phyloP scores from a whole-genome alignment of 352 stramenopile genomes.

The Globisporangium polare region DNA sequence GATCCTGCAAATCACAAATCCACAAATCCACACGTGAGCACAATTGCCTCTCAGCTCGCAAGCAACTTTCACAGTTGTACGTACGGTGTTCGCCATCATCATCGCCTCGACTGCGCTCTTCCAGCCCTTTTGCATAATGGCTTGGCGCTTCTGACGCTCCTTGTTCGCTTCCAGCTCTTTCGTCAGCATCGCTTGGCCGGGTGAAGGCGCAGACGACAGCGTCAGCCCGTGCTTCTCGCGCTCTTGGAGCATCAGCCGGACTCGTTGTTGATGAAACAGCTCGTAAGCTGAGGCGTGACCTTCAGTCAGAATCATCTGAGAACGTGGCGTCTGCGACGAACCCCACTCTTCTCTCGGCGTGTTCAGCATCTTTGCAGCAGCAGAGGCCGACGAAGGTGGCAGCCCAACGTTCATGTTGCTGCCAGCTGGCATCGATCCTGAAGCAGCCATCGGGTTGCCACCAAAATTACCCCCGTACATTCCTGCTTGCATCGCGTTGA shows the following conservation, averaged over 20 bases:
- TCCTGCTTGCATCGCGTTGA: slow-evolving; percentile 21
- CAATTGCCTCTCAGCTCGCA: background rate
- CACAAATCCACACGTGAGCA: background rate
- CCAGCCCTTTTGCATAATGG: slow-evolving; percentile 88
- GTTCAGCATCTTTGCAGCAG: slow-evolving; percentile 44
- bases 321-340: slow-evolving; percentile 79
- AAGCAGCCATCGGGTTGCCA: slow-evolving; percentile 7
- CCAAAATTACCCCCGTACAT: slow-evolving; percentile 19
- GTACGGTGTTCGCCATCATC: slow-evolving; percentile 72
- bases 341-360: slow-evolving; percentile 85
- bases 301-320: slow-evolving; percentile 79
- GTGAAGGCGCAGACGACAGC: slow-evolving; percentile 71
- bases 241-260: slow-evolving; percentile 83
- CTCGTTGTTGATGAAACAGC: slow-evolving; percentile 81
- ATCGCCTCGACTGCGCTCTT: slow-evolving; percentile 83
- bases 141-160: slow-evolving; percentile 81
- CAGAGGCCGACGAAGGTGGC: slow-evolving; percentile 33
- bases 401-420: slow-evolving; percentile 25
- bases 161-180: slow-evolving; percentile 88
- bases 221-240: slow-evolving; percentile 77
- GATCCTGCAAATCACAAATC: slow-evolving; percentile 26
- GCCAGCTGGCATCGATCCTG: background rate
- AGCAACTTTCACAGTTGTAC: slow-evolving; percentile 12
- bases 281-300: slow-evolving; percentile 82
- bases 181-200: slow-evolving; percentile 82